A percentile compares a stretch with the other conserved stretches of the same genome.
These are phyloP conservation scores for Suillus occidentalis DNA, from an alignment of 768 basidiomycete species.

Conservation along the genomic window DNA sequence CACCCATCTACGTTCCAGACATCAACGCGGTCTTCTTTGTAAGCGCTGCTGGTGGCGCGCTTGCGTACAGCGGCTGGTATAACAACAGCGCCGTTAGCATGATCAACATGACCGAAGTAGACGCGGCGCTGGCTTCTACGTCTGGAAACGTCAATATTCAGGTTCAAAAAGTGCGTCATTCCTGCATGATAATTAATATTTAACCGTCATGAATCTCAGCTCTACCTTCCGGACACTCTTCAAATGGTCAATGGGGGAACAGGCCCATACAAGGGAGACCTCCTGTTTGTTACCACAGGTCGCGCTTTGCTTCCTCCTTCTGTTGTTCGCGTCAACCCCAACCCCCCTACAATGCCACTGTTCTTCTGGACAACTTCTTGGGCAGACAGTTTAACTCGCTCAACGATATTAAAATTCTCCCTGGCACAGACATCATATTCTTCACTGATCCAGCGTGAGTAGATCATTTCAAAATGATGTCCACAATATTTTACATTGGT, in stretches of 20 bases:
- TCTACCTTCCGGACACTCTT: constrained; percentile 56
- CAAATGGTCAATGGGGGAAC: constrained; percentile 78
- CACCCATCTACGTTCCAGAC: constrained; percentile 57
- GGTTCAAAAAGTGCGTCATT: constrained; percentile 37
- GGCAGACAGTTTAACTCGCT: constrained; percentile 82
- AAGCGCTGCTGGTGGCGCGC: constrained; percentile 63
- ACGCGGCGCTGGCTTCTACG: constrained; percentile 40
- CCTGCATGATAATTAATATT: not conserved
- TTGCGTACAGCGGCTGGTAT: constrained; percentile 62
- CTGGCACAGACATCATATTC: constrained; percentile 61
- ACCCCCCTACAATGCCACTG: constrained; percentile 64
- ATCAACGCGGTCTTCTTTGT: constrained; percentile 72
- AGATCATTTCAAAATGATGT: too few relatives aligned
- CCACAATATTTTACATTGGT: too few relatives aligned
- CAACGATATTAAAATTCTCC: constrained; percentile 76
- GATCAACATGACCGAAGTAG: constrained; percentile 60
- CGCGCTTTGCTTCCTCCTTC: constrained; percentile 62
- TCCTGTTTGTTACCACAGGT: constrained; percentile 66
- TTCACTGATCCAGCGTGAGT: constrained; percentile 68
- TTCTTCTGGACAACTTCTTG: constrained; percentile 75
- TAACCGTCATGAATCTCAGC: constrained; percentile 36
- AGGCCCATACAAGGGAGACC: constrained; percentile 57
- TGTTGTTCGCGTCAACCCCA: constrained; percentile 63
- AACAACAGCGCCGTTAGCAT: constrained; percentile 64
- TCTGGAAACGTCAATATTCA: constrained; percentile 48